Percentiles rank a stretch among this genome's conserved stretches.
These are phyloP conservation scores for Centaurea solstitialis DNA, from an alignment of 129 eudicot species.

Conservation along the genomic window DNA sequence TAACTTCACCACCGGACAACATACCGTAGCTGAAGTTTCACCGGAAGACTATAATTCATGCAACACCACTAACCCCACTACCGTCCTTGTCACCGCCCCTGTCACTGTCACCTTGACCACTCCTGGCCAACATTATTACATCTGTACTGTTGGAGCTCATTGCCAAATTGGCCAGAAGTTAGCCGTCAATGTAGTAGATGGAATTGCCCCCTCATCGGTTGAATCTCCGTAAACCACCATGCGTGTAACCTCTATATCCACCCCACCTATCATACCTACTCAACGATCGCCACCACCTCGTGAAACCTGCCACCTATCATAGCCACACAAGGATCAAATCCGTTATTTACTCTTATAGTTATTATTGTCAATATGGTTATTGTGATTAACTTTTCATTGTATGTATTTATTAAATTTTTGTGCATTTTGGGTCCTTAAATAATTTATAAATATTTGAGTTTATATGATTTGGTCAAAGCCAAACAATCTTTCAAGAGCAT, in stretches of 20 bases:
- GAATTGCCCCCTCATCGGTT: slow-evolving; percentile 6
- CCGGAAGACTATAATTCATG: slow-evolving; percentile 43
- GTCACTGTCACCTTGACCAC: slow-evolving; percentile 41
- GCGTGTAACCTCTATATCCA: background rate
- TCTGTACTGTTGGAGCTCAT: slow-evolving; percentile 43
- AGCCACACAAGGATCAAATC: too few species aligned
- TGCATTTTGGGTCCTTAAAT: too few species aligned
- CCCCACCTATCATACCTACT: background rate
- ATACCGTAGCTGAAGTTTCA: slow-evolving; percentile 42
- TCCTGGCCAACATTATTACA: slow-evolving; percentile 41
- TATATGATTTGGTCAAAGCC: too few species aligned
- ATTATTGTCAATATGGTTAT: too few species aligned
- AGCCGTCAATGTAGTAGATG: slow-evolving; percentile 32
- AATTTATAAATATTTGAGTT: too few species aligned
- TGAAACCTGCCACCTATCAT: too few species aligned
- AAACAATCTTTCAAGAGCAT: too few species aligned
- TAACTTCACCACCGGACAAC: slow-evolving; percentile 41
- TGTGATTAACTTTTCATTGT: too few species aligned
- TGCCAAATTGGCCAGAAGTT: slow-evolving; percentile 41
- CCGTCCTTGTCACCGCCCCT: slow-evolving; percentile 27
- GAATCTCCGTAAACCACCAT: background rate
- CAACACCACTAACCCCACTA: slow-evolving; percentile 37
- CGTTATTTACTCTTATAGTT: too few species aligned
- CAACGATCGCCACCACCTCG: too few species aligned
- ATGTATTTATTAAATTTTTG: too few species aligned